phyloP scores from a whole-genome alignment of 208 protist genomes.

The Spongospora subterranea region DNA sequence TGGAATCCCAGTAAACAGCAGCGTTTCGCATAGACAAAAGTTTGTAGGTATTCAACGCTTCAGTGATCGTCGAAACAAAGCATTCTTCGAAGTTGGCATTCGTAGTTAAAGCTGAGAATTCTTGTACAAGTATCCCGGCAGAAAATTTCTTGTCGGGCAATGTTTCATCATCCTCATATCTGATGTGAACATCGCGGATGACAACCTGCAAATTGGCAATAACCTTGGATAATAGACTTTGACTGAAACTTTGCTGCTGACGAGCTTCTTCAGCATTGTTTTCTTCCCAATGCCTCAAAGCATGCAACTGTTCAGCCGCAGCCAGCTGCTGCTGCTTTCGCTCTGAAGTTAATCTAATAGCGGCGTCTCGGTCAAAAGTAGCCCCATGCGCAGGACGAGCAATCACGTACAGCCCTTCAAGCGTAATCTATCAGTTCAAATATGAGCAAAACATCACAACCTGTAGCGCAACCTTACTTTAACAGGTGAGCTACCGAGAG shows the following conservation, averaged over 20 bases:
- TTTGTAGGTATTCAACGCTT: slow-evolving; percentile 12
- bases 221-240: neutral
- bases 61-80: neutral
- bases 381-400: slow-evolving; percentile 24
- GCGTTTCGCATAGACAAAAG: slow-evolving; percentile 20
- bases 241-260: slow-evolving; percentile 32
- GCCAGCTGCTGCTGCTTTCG: slow-evolving; percentile 7
- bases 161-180: slow-evolving; percentile 32
- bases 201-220: slow-evolving; percentile 40
- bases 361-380: neutral
- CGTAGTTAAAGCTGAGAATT: slow-evolving; percentile 30
- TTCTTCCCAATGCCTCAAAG: slow-evolving; percentile 44
- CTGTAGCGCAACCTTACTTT: neutral
- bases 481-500: slow-evolving; percentile 24
- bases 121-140: slow-evolving; percentile 35
- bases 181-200: slow-evolving; percentile 33
- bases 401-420: slow-evolving; percentile 9
- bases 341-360: neutral
- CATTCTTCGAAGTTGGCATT: slow-evolving; percentile 51
- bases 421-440: neutral
- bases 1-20: slow-evolving; percentile 51
- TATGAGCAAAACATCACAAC: too few species aligned
- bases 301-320: slow-evolving; percentile 16
- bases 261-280: slow-evolving; percentile 43
- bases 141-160: neutral